Evolutionary conservation across 2,329 filamentous ascomycete species (phyloP).

Genomic region (Phaeosphaeria sp.): DNA sequence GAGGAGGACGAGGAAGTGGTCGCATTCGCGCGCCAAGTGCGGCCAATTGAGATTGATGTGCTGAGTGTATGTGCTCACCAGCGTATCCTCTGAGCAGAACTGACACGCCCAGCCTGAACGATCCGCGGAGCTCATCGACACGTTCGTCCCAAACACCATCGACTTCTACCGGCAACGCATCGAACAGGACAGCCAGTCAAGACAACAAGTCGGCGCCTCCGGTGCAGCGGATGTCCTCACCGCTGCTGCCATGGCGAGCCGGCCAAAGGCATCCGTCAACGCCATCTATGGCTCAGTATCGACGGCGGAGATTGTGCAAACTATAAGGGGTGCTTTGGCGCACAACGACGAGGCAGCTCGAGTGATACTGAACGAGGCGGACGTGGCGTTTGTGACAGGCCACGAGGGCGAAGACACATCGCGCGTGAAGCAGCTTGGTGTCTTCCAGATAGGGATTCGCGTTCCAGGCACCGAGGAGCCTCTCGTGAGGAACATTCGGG

Average conservation of each 20-base stretch:
- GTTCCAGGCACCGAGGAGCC: conserved; percentile 54
- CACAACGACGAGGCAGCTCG: conserved; percentile 59
- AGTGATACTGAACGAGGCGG: conserved; percentile 57
- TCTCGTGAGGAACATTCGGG: conserved; percentile 39
- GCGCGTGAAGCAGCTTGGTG: conserved; percentile 60
- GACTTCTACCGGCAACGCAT: conserved; percentile 57
- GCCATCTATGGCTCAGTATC: conserved; percentile 63
- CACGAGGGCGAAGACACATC: conserved; percentile 47
- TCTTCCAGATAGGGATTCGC: conserved; percentile 59
- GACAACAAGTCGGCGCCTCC: conserved; percentile 42
- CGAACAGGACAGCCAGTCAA: conserved; percentile 42
- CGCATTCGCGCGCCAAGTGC: conserved; percentile 35
- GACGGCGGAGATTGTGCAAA: conserved; percentile 58
- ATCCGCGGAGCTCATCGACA: conserved; percentile 55
- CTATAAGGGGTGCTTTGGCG: conserved; percentile 57
- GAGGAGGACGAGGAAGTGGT: conserved; percentile 30
- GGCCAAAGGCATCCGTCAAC: conserved; percentile 31
- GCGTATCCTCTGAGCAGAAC: conserved; percentile 1
- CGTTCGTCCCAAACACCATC: conserved; percentile 55
- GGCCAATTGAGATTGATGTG: conserved; percentile 49
- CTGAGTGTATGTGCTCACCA: conserved; percentile 43
- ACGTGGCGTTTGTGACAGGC: conserved; percentile 57
- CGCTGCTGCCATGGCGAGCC: conserved; percentile 39
- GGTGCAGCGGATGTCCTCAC: conserved; percentile 44
- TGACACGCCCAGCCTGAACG: conserved; percentile 48